Percentiles rank a stretch among this genome's conserved stretches.
Evolutionary conservation across 2,329 filamentous ascomycete species (phyloP).

Genomic region (Penicillium nordicum): DNA sequence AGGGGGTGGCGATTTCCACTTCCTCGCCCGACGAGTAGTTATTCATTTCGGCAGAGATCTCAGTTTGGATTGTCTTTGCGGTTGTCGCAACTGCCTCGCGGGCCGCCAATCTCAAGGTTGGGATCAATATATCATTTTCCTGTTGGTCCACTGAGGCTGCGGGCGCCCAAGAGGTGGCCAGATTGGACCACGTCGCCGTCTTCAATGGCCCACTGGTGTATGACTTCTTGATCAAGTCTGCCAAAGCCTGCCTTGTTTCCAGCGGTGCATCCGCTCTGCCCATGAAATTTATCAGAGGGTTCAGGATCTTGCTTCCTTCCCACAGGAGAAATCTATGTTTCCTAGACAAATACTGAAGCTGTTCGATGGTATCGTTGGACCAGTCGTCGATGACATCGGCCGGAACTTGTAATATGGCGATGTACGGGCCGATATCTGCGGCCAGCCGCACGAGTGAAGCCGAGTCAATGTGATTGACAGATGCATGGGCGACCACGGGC

Average conservation of each 20-base stretch:
- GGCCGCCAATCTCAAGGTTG: constrained; percentile 41
- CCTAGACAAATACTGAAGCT: constrained; percentile 35
- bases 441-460: constrained; percentile 55
- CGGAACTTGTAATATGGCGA: constrained; percentile 60
- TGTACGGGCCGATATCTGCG: constrained; percentile 58
- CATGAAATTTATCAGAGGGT: constrained; percentile 34
- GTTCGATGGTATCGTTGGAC: constrained; percentile 52
- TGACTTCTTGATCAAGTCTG: constrained; percentile 37
- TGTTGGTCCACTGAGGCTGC: constrained; percentile 35
- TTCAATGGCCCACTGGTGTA: constrained; percentile 41
- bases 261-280: constrained; percentile 24
- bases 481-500: constrained; percentile 48
- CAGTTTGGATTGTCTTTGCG: constrained; percentile 39
- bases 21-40: constrained; percentile 11
- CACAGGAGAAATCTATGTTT: constrained; percentile 40
- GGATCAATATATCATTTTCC: constrained; percentile 42
- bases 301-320: constrained; percentile 41
- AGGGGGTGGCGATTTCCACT: constrained; percentile 8
- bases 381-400: constrained; percentile 62
- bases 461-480: constrained; percentile 57
- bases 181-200: constrained; percentile 38
- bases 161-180: constrained; percentile 41
- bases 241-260: constrained; percentile 31
- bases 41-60: constrained; percentile 35
- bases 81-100: constrained; percentile 40